phyloP scores from a whole-genome alignment of 495 filamentous ascomycete genomes.

The Lichina pygmaea region DNA sequence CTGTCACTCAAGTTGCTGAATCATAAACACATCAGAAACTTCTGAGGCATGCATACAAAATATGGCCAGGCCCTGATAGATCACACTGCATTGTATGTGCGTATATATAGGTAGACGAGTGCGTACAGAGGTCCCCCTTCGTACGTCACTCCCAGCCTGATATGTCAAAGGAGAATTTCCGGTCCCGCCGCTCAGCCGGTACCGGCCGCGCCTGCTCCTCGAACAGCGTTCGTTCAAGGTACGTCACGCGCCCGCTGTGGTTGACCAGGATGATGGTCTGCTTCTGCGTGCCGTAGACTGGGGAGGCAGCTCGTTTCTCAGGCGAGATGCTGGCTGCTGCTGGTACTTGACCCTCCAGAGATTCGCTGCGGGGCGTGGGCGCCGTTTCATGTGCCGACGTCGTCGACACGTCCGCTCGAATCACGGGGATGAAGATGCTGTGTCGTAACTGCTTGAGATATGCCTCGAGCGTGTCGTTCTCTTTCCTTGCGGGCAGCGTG shows the following conservation, averaged over 20 bases:
- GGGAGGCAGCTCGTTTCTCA: conserved; percentile 1
- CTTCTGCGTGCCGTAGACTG: conserved; percentile 67
- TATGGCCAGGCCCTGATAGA: no score
- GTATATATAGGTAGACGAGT: no score
- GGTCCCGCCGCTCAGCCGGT: conserved; percentile 30
- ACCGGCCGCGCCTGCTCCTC: conserved; percentile 37
- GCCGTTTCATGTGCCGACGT: conserved; percentile 7
- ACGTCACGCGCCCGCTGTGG: conserved; percentile 47
- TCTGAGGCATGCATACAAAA: no score
- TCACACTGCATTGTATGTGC: no score
- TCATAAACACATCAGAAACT: no score
- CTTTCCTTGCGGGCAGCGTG: conserved; percentile 33
- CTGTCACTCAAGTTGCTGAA: no score
- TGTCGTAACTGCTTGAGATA: conserved; percentile 44
- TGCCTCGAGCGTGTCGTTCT: conserved; percentile 33
- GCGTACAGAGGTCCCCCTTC: no score
- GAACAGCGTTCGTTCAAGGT: conserved; percentile 61
- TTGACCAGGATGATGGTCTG: conserved; percentile 70
- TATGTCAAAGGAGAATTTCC: conserved; percentile 34
- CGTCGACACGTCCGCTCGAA: conserved; percentile 27
- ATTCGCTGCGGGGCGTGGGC: conserved; percentile 3
- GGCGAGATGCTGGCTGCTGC: not conserved
- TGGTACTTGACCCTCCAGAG: conserved; percentile 3
- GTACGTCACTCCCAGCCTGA: conserved; percentile 12
- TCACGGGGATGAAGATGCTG: conserved; percentile 61